Base-by-base conservation (phyloP, 2,329 filamentous ascomycete genomes). In the Aspergillus chevalieri region DNA sequence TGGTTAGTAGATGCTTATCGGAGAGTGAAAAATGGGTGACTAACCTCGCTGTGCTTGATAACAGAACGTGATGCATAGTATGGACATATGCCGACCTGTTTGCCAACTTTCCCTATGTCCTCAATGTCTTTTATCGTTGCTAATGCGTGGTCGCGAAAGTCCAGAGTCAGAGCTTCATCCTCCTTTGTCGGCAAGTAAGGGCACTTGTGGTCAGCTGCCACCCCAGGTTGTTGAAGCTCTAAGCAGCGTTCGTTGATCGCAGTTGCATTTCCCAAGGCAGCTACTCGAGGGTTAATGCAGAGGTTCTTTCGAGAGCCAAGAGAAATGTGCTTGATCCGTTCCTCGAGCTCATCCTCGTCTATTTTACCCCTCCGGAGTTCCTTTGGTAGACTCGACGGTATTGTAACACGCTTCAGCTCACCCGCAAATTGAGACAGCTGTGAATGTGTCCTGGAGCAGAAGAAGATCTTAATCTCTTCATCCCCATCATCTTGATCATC, bases 221-320 rank as follows among this genome's bases (percentile, higher is more conserved):
- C 77, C 1, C 72, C 74, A 0, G 87, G 74, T 65, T 95, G 86
- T 64, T 98, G 93, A 21, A 98, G 74, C 61, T 98, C 93, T 6
- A 92, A 76, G 62, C 93, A 98, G 10, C 85, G 81, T 65, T 98
- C 93, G 62, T 97, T 98, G 71, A 98, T 95, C 5, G 89, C 89
- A 0, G 87, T 84, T 1, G 86, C 75, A 39, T 72, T 79, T 6
- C 80, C 78, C 2, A 97, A 80, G 10, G 80, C 82, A 21, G 80
- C 78, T 1, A 98, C 92, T 26, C 84, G 80, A 0, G 86, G 81
- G 58, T 98, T 96, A 69, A 98, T 95, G 68, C 93, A 98, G 2
- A 85, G 77, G 51, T 89, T 87, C 64, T 94, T 93, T 4, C 91
- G 81, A 0, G 91, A 95, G 0, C 90, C 92, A 1, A 96, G 71